A percentile compares a stretch with the other conserved stretches of the same genome.
phyloP scores from a whole-genome alignment of 148 eudicot species.

The Rhododendron simsii region DNA sequence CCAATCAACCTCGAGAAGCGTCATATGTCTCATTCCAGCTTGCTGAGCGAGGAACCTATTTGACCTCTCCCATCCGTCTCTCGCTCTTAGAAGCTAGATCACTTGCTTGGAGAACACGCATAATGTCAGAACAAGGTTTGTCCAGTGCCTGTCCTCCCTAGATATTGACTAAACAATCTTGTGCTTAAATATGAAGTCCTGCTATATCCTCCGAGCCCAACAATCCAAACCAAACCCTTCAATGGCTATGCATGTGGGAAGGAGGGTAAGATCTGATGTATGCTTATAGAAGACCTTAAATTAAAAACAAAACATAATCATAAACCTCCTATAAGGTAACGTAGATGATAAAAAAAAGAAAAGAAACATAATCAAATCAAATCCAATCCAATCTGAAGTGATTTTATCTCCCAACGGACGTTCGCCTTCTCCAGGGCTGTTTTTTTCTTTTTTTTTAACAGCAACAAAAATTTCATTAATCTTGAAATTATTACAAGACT shows the following conservation, averaged over 20 bases:
- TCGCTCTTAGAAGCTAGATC: constrained; percentile 54
- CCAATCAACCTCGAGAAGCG: constrained; percentile 51
- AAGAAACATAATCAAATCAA: too few relatives aligned
- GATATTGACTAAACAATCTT: not conserved
- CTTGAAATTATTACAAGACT: too few relatives aligned
- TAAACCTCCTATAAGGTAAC: not conserved
- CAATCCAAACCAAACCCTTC: not conserved
- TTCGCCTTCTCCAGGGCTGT: not conserved
- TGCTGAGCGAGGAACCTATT: constrained; percentile 45
- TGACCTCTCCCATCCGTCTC: constrained; percentile 62
- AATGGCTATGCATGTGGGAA: not conserved
- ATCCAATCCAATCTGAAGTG: not conserved
- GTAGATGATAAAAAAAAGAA: not conserved
- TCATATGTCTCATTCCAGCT: constrained; percentile 57
- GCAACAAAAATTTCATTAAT: too few relatives aligned
- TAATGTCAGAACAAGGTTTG: constrained; percentile 65
- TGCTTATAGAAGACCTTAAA: not conserved
- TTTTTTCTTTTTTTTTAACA: too few relatives aligned
- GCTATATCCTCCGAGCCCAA: not conserved
- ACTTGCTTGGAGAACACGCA: constrained; percentile 91
- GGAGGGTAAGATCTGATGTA: not conserved
- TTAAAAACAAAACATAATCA: too few relatives aligned
- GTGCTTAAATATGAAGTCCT: not conserved
- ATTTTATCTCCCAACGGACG: not conserved
- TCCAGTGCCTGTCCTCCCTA: constrained; percentile 1